A percentile compares a stretch with the other conserved stretches of the same genome.
Conservation (phyloP, 805 yeast species). For the Ogataea haglerorum region DNA sequence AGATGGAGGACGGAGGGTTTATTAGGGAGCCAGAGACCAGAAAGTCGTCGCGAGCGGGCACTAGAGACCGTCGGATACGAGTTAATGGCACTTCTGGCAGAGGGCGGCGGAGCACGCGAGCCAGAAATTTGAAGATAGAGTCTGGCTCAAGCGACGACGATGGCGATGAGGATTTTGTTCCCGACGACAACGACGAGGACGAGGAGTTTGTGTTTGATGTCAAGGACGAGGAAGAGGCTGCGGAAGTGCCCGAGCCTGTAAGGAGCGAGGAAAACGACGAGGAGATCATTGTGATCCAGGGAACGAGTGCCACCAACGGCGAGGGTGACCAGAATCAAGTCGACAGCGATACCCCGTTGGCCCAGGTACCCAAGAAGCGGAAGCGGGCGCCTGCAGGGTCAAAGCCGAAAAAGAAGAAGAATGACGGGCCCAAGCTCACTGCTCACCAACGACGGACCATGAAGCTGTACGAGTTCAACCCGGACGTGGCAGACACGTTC, state of each 20-base stretch:
- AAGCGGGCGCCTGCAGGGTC: conserved; percentile 23
- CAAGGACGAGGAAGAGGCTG: conserved; percentile 11
- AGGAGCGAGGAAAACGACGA: conserved; percentile 22
- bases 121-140: conserved; percentile 7
- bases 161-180: conserved; percentile 13
- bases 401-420: conserved; percentile 18
- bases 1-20: conserved; percentile 39
- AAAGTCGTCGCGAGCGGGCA: not conserved
- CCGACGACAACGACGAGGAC: conserved; percentile 20
- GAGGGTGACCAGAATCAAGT: conserved; percentile 13
- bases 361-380: conserved; percentile 11
- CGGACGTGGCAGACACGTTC: conserved; percentile 71
- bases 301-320: conserved; percentile 13
- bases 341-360: conserved; percentile 21
- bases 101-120: conserved; percentile 12
- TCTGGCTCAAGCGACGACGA: conserved; percentile 9
- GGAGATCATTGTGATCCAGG: conserved; percentile 23
- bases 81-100: conserved; percentile 16
- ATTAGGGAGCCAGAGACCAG: conserved; percentile 25
- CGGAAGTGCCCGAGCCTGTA: conserved; percentile 23
- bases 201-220: conserved; percentile 29
- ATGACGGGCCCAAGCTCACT: conserved; percentile 46
- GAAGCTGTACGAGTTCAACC: conserved; percentile 70
- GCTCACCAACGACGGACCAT: conserved; percentile 68
- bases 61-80: conserved; percentile 30